Evolutionary conservation across 179 eudicot species (phyloP).

Genomic region (Beta corolliflora): DNA sequence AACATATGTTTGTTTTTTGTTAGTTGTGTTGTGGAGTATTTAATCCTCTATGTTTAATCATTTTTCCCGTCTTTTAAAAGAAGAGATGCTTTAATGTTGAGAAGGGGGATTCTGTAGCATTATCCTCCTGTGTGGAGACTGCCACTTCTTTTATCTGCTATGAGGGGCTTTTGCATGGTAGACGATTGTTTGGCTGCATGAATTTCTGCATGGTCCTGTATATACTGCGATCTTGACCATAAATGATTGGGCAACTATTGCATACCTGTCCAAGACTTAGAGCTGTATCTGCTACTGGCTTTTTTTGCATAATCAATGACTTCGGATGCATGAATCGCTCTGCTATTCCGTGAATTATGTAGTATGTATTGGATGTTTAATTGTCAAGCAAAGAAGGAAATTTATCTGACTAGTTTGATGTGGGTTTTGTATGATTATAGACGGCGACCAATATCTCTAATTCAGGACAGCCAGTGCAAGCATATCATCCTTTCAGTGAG

Average conservation of each 20-base stretch:
- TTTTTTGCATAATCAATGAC: background rate
- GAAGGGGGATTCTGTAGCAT: background rate
- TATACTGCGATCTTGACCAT: background rate
- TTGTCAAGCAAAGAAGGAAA: background rate
- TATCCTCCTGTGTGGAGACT: background rate
- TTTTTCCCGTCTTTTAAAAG: background rate
- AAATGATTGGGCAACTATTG: background rate
- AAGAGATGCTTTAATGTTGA: background rate
- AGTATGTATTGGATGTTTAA: background rate
- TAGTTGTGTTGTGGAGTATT: background rate
- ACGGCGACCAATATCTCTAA: conserved; percentile 44
- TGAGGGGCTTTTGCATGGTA: background rate
- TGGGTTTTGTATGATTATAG: conserved; percentile 38
- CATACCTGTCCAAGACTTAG: background rate
- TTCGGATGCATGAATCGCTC: background rate
- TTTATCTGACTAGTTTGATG: conserved; percentile 8
- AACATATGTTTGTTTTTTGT: background rate
- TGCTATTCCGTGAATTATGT: background rate
- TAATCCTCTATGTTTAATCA: background rate
- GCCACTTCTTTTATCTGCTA: background rate
- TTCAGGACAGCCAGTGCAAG: conserved; percentile 40
- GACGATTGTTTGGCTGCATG: background rate
- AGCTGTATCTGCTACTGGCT: background rate
- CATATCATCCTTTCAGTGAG: conserved; percentile 36
- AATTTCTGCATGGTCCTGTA: background rate